Evolutionary conservation across 2,329 filamentous ascomycete genomes (phyloP), one percentile per base, ranked within the genome.

Genomic region (Alternaria metachromatica): DNA sequence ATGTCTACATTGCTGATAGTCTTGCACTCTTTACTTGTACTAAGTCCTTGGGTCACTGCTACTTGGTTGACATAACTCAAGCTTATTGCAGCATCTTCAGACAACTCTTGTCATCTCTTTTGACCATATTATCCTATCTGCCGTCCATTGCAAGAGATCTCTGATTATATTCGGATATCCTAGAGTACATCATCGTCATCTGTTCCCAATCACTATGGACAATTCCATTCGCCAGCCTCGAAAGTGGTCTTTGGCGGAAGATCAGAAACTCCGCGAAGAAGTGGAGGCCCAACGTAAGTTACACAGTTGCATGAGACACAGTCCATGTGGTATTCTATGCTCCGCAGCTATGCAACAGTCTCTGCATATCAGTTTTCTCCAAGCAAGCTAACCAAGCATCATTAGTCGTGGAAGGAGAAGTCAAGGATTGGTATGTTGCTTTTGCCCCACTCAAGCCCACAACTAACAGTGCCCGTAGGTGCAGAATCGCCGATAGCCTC

Each of bases 401-500:
- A 44, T n/a, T 13, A 72, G 72, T 70, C 25, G 62, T 64, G 12
- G 68, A 66, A 37, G 68, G 68, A 37, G 68, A 69, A 45, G 68
- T 75, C 21, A 76, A 69, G 63, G 74, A 77, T 54, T 80, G 79
- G 69, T 72, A 64, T 13, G 65, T 33, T 13, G n/a, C 9, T 25
- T 49, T 10, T 9, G 13, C 11, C 18, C n/a, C 25, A 25, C 33
- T 26, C 23, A 41, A 46, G 7, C n/a, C 18, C 4, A 12, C 21
- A 25, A 50, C 60, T 70, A 46, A 68, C 41, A 18, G 8, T 6
- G n/a, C 23, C n/a, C 15, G 13, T 30, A 70, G 74, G 80, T 81
- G 78, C 58, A 72, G 69, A 49, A 76, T 83, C 45, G 80, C 81
- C 12, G 61, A 69, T 6, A 73, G 71, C 25, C 76, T 83, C 2